Evolutionary conservation across 179 eudicot genomes (phyloP).

Genomic region (Nepenthes alata): DNA sequence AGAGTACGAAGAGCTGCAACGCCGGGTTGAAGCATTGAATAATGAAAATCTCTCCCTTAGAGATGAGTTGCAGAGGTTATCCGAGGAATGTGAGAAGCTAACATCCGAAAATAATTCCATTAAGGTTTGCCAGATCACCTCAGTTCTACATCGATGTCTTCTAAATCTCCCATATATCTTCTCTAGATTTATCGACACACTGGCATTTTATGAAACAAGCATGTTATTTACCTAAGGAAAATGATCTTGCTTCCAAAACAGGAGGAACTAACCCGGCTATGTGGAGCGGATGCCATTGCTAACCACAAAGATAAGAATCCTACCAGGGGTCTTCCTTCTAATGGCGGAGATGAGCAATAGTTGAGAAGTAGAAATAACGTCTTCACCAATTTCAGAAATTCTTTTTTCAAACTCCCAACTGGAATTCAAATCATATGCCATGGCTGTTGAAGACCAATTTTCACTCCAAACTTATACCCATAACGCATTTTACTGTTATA

Average conservation of each 20-base stretch:
- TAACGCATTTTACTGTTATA: no score
- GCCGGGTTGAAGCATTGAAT: conserved; percentile 51
- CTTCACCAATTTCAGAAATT: no score
- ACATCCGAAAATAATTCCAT: conserved; percentile 64
- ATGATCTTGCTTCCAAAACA: conserved; percentile 25
- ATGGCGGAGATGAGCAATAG: background rate
- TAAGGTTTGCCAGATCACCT: conserved; percentile 34
- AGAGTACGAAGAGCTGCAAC: conserved; percentile 93
- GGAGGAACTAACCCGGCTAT: conserved; percentile 58
- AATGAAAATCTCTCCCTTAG: conserved; percentile 57
- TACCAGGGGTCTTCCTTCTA: background rate
- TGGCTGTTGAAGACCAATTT: no score
- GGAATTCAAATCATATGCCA: no score
- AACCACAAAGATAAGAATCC: conserved; percentile 25
- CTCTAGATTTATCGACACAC: no score
- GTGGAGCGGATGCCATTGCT: conserved; percentile 34
- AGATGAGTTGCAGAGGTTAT: conserved; percentile 63
- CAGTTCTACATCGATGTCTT: background rate
- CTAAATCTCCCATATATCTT: background rate
- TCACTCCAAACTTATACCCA: no score
- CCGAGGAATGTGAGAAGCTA: conserved; percentile 70
- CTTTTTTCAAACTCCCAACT: no score
- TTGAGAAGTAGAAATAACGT: background rate
- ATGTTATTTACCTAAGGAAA: background rate
- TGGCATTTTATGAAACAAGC: background rate